Conservation (phyloP, 257 asterid genomes). For the Coffea canephora region DNA sequence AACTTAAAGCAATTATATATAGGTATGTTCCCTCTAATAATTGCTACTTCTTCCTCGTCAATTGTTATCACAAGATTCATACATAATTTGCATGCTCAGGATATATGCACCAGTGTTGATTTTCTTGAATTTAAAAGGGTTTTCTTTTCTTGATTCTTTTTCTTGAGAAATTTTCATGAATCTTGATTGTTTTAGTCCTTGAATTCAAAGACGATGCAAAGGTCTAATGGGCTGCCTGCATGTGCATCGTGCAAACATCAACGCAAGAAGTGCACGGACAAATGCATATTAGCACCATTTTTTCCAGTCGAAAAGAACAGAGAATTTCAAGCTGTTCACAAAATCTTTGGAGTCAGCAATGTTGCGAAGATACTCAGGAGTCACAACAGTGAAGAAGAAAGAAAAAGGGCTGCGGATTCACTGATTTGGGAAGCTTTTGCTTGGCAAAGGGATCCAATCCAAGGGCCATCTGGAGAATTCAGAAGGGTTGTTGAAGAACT, state of each 20-base stretch:
- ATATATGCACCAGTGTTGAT: background rate
- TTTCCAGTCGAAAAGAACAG: conserved; percentile 53
- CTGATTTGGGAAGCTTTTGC: conserved; percentile 82
- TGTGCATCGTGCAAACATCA: conserved; percentile 99
- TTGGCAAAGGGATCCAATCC: conserved; percentile 54
- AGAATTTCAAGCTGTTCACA: conserved; percentile 79
- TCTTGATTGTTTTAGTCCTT: background rate
- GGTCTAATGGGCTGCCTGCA: conserved; percentile 37
- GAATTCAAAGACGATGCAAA: conserved; percentile 15
- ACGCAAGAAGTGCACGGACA: conserved; percentile 73
- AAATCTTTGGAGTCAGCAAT: conserved; percentile 82
- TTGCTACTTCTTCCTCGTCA: background rate
- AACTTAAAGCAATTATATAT: background rate
- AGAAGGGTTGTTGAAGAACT: conserved; percentile 54
- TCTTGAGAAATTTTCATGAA: background rate
- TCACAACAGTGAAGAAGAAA: conserved; percentile 44
- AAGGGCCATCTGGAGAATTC: conserved; percentile 69
- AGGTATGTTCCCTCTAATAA: background rate
- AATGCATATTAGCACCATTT: conserved; percentile 66
- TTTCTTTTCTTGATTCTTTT: background rate
- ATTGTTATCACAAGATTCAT: background rate
- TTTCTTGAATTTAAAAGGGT: background rate
- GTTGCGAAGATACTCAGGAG: conserved; percentile 47
- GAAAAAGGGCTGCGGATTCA: conserved; percentile 57
- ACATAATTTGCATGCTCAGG: background rate